phyloP scores from a whole-genome alignment of 768 basidiomycete genomes.

The Boletus vermiculosoides region DNA sequence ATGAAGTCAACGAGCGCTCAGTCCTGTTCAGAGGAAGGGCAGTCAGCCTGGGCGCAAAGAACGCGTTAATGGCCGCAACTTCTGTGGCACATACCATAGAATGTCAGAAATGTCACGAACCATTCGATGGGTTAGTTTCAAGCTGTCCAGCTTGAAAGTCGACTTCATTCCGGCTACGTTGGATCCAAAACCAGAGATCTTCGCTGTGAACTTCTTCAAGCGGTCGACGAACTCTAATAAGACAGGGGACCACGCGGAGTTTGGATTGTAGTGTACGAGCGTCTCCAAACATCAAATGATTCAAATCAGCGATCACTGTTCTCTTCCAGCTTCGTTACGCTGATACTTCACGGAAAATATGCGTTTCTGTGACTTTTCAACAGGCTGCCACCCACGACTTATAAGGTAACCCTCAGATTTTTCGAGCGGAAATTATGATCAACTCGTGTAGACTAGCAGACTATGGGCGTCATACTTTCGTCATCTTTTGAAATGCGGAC shows the following conservation, averaged over 20 bases:
- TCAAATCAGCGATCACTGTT: too few species aligned
- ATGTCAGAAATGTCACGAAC: neutral
- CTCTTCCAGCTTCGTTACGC: too few species aligned
- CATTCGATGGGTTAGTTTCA: neutral
- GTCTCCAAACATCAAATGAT: too few species aligned
- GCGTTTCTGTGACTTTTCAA: neutral
- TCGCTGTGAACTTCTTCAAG: neutral
- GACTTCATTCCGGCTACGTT: neutral
- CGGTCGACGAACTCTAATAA: too few species aligned
- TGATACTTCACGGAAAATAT: too few species aligned
- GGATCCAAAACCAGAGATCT: neutral
- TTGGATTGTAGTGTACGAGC: too few species aligned
- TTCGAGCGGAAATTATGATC: neutral
- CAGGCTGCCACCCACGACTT: neutral
- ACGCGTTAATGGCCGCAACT: neutral
- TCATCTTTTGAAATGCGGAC: neutral
- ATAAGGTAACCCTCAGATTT: neutral
- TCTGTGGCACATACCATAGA: neutral
- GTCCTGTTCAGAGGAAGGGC: neutral
- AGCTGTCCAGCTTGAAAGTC: neutral
- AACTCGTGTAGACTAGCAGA: too few species aligned
- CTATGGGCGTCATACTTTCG: neutral
- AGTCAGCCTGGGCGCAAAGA: neutral
- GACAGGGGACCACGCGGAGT: too few species aligned
- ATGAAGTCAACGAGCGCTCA: neutral